Percentiles rank a stretch among this genome's conserved stretches.
Conservation (phyloP, 2,329 filamentous ascomycete genomes). For the Aspergillus floridensis region DNA sequence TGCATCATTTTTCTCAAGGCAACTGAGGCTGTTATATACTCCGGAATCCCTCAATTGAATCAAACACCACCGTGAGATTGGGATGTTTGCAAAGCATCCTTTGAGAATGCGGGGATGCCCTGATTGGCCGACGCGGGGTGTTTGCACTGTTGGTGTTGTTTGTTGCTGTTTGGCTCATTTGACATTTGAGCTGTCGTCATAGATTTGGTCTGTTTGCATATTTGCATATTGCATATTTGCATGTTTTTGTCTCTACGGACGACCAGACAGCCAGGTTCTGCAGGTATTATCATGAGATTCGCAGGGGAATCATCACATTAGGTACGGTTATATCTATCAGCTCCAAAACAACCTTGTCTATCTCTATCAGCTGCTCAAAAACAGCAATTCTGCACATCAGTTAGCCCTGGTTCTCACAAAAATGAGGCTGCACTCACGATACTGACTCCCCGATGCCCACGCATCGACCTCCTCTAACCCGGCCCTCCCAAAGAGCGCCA, state of each 20-base stretch:
- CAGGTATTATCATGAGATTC: too few species aligned
- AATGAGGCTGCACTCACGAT: not conserved
- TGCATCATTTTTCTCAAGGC: too few species aligned
- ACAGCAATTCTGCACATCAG: not conserved
- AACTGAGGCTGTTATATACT: too few species aligned
- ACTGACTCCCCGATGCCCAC: not conserved
- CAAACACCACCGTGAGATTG: not conserved
- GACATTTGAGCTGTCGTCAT: not conserved
- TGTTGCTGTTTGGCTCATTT: not conserved
- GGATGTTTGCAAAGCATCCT: not conserved
- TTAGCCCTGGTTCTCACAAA: not conserved
- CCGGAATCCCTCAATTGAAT: too few species aligned
- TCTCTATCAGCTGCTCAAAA: not conserved
- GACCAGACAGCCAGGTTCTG: too few species aligned
- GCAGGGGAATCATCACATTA: too few species aligned
- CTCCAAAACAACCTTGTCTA: not conserved
- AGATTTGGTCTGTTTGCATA: not conserved
- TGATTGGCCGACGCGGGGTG: not conserved
- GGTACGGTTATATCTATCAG: too few species aligned
- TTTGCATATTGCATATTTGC: not conserved
- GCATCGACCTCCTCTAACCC: not conserved
- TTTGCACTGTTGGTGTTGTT: not conserved
- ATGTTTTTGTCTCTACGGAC: too few species aligned
- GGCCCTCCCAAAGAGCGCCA: slow-evolving; percentile 1
- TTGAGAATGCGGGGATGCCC: not conserved